Evolutionary conservation across 805 yeast genomes (phyloP).

Genomic region (Starmera pachycereana): DNA sequence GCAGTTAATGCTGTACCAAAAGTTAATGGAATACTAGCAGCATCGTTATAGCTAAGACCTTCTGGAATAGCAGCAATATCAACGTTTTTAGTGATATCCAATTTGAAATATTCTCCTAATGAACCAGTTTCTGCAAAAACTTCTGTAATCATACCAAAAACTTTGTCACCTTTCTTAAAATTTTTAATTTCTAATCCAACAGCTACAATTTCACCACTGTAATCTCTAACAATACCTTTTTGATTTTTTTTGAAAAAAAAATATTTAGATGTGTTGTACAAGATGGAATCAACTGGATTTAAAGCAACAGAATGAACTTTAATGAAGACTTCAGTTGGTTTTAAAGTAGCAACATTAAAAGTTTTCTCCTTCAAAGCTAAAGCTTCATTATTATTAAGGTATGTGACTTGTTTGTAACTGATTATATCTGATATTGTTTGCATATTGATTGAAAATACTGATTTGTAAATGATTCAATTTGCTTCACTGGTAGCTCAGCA

Average conservation of each 20-base stretch:
- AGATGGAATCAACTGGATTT: constrained; percentile 51
- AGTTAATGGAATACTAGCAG: constrained; percentile 56
- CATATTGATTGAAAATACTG: no score
- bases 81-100: constrained; percentile 24
- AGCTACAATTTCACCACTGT: constrained; percentile 44
- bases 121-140: constrained; percentile 27
- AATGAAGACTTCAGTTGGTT: constrained; percentile 32
- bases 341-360: constrained; percentile 22
- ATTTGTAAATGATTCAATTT: no score
- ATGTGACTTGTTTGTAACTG: background rate
- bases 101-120: constrained; percentile 33
- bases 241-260: constrained; percentile 12
- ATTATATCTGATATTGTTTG: constrained; percentile 67
- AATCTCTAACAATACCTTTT: constrained; percentile 40
- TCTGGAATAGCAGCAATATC: constrained; percentile 31
- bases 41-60: constrained; percentile 33
- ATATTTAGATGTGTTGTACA: constrained; percentile 19
- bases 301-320: constrained; percentile 38
- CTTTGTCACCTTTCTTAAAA: constrained; percentile 41
- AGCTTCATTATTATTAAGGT: constrained; percentile 1
- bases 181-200: constrained; percentile 30
- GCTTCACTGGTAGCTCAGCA: no score
- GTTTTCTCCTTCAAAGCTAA: constrained; percentile 3
- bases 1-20: constrained; percentile 51
- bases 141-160: constrained; percentile 31